Percentiles rank a stretch among this genome's conserved stretches.
Conservation (phyloP, 768 basidiomycete species). For the Rhodotorula kratochvilovae region DNA sequence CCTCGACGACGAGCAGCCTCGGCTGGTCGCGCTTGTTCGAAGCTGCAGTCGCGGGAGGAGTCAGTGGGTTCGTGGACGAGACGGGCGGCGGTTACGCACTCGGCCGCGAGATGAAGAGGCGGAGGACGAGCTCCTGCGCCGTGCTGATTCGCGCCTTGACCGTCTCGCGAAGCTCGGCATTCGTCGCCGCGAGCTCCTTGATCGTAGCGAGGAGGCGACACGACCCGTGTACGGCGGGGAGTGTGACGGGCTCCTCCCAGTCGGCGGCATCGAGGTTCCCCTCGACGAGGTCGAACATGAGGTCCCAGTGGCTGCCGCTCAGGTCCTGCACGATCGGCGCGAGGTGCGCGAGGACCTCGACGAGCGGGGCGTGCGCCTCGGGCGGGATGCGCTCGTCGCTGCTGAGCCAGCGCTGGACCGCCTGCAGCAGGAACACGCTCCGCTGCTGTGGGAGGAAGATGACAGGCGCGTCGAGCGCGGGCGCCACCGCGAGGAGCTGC, state of each 20-base stretch:
- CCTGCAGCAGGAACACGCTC: slow-evolving; percentile 79
- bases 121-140: slow-evolving; percentile 59
- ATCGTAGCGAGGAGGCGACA: slow-evolving; percentile 64
- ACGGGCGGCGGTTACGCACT: background rate
- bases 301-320: slow-evolving; percentile 83
- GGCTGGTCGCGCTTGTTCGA: slow-evolving; percentile 14
- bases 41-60: background rate
- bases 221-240: slow-evolving; percentile 65
- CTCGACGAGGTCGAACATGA: slow-evolving; percentile 83
- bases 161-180: slow-evolving; percentile 64
- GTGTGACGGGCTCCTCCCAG: slow-evolving; percentile 57
- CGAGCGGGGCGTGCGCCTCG: slow-evolving; percentile 13
- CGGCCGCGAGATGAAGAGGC: slow-evolving; percentile 55
- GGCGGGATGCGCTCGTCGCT: slow-evolving; percentile 62
- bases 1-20: slow-evolving; percentile 47
- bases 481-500: slow-evolving; percentile 67
- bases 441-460: slow-evolving; percentile 79
- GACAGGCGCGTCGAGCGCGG: slow-evolving; percentile 69
- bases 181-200: slow-evolving; percentile 65
- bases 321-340: slow-evolving; percentile 84
- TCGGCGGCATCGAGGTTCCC: slow-evolving; percentile 78
- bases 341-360: slow-evolving; percentile 63
- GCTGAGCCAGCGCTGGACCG: slow-evolving; percentile 75
- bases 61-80: no score
- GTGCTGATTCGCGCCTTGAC: slow-evolving; percentile 62